Percentiles rank a stretch among this genome's conserved stretches.
Conservation (phyloP, 768 basidiomycete species). For the Lentinula raphanica region DNA sequence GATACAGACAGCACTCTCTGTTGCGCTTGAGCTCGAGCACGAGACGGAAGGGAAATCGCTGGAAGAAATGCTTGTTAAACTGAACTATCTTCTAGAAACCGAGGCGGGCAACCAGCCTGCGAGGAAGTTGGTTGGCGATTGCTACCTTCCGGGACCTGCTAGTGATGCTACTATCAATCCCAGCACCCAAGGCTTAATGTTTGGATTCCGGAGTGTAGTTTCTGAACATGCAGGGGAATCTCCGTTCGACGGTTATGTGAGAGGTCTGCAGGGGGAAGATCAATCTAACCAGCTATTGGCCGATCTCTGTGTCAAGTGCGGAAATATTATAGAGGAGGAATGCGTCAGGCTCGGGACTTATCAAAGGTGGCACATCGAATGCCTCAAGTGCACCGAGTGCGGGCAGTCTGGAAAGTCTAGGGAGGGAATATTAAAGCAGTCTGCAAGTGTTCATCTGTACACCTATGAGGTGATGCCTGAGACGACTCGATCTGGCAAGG, state of each 20-base stretch:
- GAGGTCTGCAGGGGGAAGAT: conserved; percentile 28
- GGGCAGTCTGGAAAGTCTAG: conserved; percentile 61
- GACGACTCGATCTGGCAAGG: conserved; percentile 59
- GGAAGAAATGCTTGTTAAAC: conserved; percentile 84
- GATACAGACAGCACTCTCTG: conserved; percentile 94
- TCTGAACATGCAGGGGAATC: conserved; percentile 86
- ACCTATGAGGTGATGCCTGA: conserved; percentile 65
- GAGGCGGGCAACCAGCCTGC: conserved; percentile 78
- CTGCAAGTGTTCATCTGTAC: conserved; percentile 79
- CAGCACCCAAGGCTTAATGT: conserved; percentile 83
- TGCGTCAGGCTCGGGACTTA: conserved; percentile 92
- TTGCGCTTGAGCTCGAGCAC: conserved; percentile 89
- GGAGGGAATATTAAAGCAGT: conserved; percentile 21
- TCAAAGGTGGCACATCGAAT: conserved; percentile 93
- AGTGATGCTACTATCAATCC: conserved; percentile 42
- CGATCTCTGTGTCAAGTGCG: conserved; percentile 88
- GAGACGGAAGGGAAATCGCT: conserved; percentile 69
- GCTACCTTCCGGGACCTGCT: conserved; percentile 49
- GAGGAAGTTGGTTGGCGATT: conserved; percentile 64
- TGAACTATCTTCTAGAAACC: conserved; percentile 48
- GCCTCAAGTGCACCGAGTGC: conserved; percentile 77
- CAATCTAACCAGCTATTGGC: conserved; percentile 70
- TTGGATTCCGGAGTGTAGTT: conserved; percentile 88
- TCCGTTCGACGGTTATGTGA: conserved; percentile 43
- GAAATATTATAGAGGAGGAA: conserved; percentile 91